Base-by-base conservation (phyloP, 2,329 filamentous ascomycete genomes). In the Alternaria viburni region DNA sequence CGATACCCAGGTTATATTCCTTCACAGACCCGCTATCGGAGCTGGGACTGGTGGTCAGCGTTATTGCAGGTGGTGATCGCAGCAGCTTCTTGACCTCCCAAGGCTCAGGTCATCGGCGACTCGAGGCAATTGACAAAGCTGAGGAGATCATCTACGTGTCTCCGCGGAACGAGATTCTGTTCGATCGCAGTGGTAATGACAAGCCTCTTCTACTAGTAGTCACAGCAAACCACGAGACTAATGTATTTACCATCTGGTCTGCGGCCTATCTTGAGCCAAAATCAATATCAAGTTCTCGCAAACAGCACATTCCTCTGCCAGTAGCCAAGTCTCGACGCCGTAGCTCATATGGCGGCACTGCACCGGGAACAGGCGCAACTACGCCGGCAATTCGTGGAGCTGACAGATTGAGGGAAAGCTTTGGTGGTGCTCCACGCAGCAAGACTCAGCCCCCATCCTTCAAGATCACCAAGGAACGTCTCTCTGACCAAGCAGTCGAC, bases 121-220 rank as follows among this genome's bases (percentile, higher is more conserved):
- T 84, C 61, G 84, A 87, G 66, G 87, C 93, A 19, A 85, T 97
- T 36, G 89, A 94, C 69, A 86, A 89, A 13, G 86, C 89, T 2
- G 95, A 97, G 75, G 91, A 96, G 75, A 89, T 97, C 54, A 80
- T 97, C 2, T 95, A 97, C 74, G 86, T 97, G 11, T 93, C 95
- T 69, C 82, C 89, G 17, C 82, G 88, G 30, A 85, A 86, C 58
- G 87, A 91, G 52, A 82, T 88, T 25, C 71, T 72, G 32, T 81
- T 81, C 50, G 81, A 83, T 57, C 81, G 85, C 28, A 84, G 85
- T 17, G 70, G 72, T 25, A 75, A 75, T 64, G 73, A 80, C 60
- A 77, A 79, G 47, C 77, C 81, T 28, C 81, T 97, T 25, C 86
- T 91, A 11, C 82, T 98, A 59, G 90, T 93, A 11, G 87, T 97